phyloP scores from a whole-genome alignment of 2,329 filamentous ascomycete species.

The Cryphonectria japonica region DNA sequence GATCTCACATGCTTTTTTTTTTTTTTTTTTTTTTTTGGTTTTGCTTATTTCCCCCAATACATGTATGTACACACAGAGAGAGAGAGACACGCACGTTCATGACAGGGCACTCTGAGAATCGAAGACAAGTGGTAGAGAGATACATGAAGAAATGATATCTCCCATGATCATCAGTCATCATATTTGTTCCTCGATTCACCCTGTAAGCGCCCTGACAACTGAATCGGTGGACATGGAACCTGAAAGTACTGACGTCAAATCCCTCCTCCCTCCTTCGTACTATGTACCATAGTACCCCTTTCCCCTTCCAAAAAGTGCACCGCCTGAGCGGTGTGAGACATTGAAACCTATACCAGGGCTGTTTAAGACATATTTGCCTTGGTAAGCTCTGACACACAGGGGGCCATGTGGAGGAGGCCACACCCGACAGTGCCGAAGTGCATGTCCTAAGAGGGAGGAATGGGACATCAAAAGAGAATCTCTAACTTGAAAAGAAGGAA shows the following conservation, averaged over 20 bases:
- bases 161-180: neutral
- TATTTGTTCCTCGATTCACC: neutral
- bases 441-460: no score
- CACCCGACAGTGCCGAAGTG: neutral
- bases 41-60: neutral
- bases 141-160: neutral
- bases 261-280: neutral
- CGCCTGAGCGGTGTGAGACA: slow-evolving; percentile 6
- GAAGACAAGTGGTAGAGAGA: no score
- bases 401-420: neutral
- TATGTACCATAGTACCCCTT: neutral
- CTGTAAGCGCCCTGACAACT: neutral
- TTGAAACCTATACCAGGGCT: neutral
- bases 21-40: no score
- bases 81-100: no score
- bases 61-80: no score
- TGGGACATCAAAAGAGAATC: neutral
- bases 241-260: neutral
- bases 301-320: no score
- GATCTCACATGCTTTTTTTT: slow-evolving; percentile 1
- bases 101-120: neutral
- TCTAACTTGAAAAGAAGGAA: neutral
- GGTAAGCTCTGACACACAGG: slow-evolving; percentile 6
- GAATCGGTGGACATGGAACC: neutral
- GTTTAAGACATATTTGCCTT: slow-evolving; percentile 4